These are phyloP conservation scores for Hypoxylon sp. DNA, from an alignment of 2,329 filamentous ascomycete species.

Conservation along the genomic window DNA sequence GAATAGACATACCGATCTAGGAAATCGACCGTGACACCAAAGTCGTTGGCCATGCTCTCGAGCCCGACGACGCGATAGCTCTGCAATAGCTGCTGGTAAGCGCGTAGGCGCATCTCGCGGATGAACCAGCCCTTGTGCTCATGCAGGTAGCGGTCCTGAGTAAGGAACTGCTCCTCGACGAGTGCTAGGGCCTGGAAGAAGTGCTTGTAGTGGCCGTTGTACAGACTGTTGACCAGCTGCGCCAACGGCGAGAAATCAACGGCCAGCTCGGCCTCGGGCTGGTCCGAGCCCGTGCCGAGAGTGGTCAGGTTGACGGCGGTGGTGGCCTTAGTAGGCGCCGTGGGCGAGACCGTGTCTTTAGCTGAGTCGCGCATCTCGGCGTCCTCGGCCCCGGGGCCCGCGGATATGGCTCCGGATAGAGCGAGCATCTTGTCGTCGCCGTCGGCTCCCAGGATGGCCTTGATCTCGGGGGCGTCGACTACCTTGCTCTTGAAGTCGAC, in stretches of 20 bases:
- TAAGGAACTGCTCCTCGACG: slow-evolving; percentile 95
- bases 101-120: slow-evolving; percentile 95
- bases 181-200: slow-evolving; percentile 92
- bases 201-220: slow-evolving; percentile 92
- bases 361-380: slow-evolving; percentile 78
- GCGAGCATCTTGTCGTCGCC: slow-evolving; percentile 89
- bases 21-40: slow-evolving; percentile 97
- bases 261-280: slow-evolving; percentile 83
- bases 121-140: slow-evolving; percentile 99
- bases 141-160: slow-evolving; percentile 92
- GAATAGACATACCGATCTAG: slow-evolving; percentile 82
- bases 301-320: slow-evolving; percentile 90
- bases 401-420: slow-evolving; percentile 83
- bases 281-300: slow-evolving; percentile 77
- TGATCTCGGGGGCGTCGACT: slow-evolving; percentile 97
- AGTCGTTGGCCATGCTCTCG: slow-evolving; percentile 96
- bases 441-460: slow-evolving; percentile 88
- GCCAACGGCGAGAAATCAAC: slow-evolving; percentile 92
- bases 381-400: slow-evolving; percentile 81
- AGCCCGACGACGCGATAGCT: slow-evolving; percentile 98
- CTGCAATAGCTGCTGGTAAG: slow-evolving; percentile 96
- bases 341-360: slow-evolving; percentile 66
- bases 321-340: slow-evolving; percentile 64
- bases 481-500: slow-evolving; percentile 99
- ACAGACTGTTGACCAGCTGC: slow-evolving; percentile 89